Evolutionary conservation across 495 filamentous ascomycete genomes (phyloP), one percentile per base, ranked within the genome.

Genomic region (Penicillium crystallinum): DNA sequence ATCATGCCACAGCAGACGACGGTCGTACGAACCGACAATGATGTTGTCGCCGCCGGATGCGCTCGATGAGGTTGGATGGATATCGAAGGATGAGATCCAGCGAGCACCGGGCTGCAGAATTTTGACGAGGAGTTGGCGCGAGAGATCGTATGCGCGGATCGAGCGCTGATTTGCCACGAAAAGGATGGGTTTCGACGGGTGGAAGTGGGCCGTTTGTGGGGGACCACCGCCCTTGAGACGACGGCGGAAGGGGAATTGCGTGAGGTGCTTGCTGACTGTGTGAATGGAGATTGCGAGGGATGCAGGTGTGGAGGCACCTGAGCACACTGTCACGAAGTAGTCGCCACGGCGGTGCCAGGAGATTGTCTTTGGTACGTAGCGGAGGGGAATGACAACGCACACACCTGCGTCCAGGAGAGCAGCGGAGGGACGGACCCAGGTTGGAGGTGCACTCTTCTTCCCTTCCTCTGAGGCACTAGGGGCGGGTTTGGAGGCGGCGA

Each of bases 1-100:
- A 71, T 98, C 93, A 64, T 97, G 93, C 95, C 95, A 98, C 45
- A 98, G 77, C 4, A 98, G 78, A 42, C 91, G 86, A 52, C 89
- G 86, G 68, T 98, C 93, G 71, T 97, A 97, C 19, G 89, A 89
- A 23, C 90, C 90, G 21, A 95, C 87, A 52, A 97, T 88, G 54
- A 98, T 67, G 69, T 98, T 96, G 69, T 96, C 90, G 36, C 93
- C 92, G 9, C 85, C 85, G 12, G 74, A 68, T 15, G 69, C 69
- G 35, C 65, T 68, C 15, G 74, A 74, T 19, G 72, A 75, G n/a
- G 68, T 73, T 2, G 92, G 89, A 71, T 98, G 93, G 43, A 98
- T 83, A 61, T 95, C 89, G 60, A 97, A 88, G 18, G 85, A 89
- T 0, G 88, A 91, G 59, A 98, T 96, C 91, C 92, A 97, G 57